phyloP scores from a whole-genome alignment of 169 alveolate genomes.

The Eimeria brunetti region DNA sequence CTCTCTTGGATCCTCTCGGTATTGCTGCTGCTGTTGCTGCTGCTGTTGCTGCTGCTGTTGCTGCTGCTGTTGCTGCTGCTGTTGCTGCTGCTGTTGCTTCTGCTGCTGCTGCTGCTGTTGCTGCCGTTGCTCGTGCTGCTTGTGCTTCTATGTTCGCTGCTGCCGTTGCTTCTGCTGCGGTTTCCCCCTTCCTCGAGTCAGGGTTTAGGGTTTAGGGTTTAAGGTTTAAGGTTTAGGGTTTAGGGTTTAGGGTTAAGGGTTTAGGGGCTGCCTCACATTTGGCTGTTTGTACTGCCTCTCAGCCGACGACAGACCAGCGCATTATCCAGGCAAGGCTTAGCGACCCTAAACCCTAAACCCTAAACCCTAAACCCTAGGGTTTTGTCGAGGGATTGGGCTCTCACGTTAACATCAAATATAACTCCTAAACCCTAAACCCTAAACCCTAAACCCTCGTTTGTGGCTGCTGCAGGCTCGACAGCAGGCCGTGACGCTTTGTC shows the following conservation, averaged over 20 bases:
- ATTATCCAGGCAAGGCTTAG: background rate
- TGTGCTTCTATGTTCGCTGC: background rate
- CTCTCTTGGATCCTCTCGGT: slow-evolving; percentile 60
- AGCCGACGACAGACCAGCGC: slow-evolving; percentile 51
- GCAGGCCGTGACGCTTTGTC: slow-evolving; percentile 20
- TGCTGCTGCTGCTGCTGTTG: background rate
- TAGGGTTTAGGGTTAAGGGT: slow-evolving; percentile 35
- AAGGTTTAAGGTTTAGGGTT: background rate
- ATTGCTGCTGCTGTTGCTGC: slow-evolving; percentile 20
- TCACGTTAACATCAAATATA: background rate
- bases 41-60: slow-evolving; percentile 22
- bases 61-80: background rate
- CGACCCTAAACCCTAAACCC: slow-evolving; percentile 4
- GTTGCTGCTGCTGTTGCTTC: background rate
- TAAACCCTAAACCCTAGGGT: slow-evolving; percentile 34
- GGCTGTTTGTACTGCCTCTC: background rate
- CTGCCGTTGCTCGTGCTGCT: too few species aligned
- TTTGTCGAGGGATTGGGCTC: background rate
- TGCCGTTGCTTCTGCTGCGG: slow-evolving; percentile 1
- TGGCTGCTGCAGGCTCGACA: slow-evolving; percentile 41
- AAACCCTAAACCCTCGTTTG: slow-evolving; percentile 36
- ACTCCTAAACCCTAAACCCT: background rate
- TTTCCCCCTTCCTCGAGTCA: background rate
- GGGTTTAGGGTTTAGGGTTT: background rate
- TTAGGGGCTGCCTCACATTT: background rate